Conservation (phyloP, 345 rosid species). For the Luvunga scandens region DNA sequence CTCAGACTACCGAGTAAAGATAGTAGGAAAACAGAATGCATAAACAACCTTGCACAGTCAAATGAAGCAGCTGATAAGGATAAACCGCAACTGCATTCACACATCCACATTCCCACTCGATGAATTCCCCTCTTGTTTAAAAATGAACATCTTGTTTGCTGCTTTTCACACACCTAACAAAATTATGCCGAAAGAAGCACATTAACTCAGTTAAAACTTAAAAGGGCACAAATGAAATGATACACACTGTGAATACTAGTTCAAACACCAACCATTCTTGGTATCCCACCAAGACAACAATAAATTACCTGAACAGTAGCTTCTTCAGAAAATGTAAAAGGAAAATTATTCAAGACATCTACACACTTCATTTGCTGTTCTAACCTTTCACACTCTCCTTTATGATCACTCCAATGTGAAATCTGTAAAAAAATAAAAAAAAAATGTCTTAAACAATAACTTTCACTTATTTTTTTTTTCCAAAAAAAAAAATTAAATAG, state of each 20-base stretch:
- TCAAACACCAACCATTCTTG: not conserved
- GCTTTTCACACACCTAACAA: constrained; percentile 46
- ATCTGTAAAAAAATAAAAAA: constrained; percentile 21
- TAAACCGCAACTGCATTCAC: constrained; percentile 59
- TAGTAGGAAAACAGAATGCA: not conserved
- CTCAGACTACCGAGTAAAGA: not conserved
- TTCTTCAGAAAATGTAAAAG: constrained; percentile 69
- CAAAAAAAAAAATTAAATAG: not conserved
- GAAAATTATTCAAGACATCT: constrained; percentile 65
- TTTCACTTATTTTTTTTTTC: not conserved
- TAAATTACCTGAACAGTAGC: constrained; percentile 55
- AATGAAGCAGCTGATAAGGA: constrained; percentile 24
- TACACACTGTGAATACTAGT: not conserved
- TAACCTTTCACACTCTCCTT: constrained; percentile 77
- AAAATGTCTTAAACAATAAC: not conserved
- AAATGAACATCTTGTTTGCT: constrained; percentile 70
- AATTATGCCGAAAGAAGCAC: not conserved
- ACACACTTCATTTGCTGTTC: constrained; percentile 72
- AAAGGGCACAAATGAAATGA: not conserved
- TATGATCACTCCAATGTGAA: constrained; percentile 75
- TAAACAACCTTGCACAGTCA: constrained; percentile 35
- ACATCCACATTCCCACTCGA: constrained; percentile 69
- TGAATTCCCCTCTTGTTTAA: constrained; percentile 63
- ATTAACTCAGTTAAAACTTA: not conserved
- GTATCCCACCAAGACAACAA: not conserved